Evolutionary conservation across 768 basidiomycete genomes (phyloP).

Genomic region (Candolleomyces efflorescens): DNA sequence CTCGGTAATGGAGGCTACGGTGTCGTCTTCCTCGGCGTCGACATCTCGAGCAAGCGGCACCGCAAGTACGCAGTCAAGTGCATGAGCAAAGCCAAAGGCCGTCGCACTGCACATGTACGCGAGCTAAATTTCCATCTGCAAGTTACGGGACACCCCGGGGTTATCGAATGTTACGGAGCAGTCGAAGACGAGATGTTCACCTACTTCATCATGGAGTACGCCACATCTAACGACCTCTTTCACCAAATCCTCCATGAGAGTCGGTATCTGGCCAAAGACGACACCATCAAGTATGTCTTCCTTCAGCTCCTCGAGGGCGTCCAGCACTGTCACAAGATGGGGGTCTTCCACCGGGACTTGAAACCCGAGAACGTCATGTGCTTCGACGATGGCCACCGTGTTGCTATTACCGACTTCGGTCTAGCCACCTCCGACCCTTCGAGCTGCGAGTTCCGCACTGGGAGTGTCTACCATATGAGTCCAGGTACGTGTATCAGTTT

Average conservation of each 20-base stretch:
- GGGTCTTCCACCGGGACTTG: constrained; percentile 94
- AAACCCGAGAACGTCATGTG: constrained; percentile 97
- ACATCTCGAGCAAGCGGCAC: constrained; percentile 43
- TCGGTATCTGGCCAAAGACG: constrained; percentile 80
- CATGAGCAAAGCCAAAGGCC: constrained; percentile 52
- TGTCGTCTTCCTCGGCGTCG: constrained; percentile 87
- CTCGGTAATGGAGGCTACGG: constrained; percentile 95
- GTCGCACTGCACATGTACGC: constrained; percentile 76
- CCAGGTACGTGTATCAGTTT: constrained; percentile 53
- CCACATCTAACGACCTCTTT: constrained; percentile 87
- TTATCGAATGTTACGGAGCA: constrained; percentile 87
- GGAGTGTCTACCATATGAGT: constrained; percentile 98
- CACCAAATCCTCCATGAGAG: constrained; percentile 78
- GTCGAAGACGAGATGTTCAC: constrained; percentile 79
- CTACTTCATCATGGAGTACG: constrained; percentile 93
- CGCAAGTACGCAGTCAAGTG: constrained; percentile 90
- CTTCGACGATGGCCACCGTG: constrained; percentile 67
- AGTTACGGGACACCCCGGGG: constrained; percentile 68
- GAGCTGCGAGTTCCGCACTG: constrained; percentile 88
- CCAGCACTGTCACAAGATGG: constrained; percentile 85
- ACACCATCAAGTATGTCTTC: constrained; percentile 85
- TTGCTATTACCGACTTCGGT: constrained; percentile 94
- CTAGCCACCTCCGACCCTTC: constrained; percentile 84
- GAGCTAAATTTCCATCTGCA: constrained; percentile 83
- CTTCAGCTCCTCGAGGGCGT: constrained; percentile 92